Evolutionary conservation across 2,329 filamentous ascomycete species (phyloP).

Genomic region (Scolecobasidium constrictum): DNA sequence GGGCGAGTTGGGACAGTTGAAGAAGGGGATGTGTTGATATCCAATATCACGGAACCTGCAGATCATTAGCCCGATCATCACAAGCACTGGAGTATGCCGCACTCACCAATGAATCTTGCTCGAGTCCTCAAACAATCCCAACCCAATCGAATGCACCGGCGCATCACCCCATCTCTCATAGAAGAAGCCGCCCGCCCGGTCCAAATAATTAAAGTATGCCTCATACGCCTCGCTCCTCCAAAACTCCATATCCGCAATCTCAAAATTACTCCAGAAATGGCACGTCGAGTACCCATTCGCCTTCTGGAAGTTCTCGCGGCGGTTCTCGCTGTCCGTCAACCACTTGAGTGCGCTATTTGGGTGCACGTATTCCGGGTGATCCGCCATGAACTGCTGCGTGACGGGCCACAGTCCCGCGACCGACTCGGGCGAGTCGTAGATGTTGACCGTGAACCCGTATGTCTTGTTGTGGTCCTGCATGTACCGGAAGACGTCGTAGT

Average conservation of each 20-base stretch:
- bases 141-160: slow-evolving; percentile 86
- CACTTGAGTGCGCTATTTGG: slow-evolving; percentile 79
- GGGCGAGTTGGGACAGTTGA: slow-evolving; percentile 94
- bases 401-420: slow-evolving; percentile 92
- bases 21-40: slow-evolving; percentile 96
- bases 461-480: slow-evolving; percentile 99
- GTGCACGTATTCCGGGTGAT: slow-evolving; percentile 71
- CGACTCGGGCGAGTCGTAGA: slow-evolving; percentile 83
- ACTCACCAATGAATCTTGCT: slow-evolving; percentile 85
- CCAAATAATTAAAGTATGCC: slow-evolving; percentile 92
- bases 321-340: slow-evolving; percentile 66
- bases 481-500: slow-evolving; percentile 97
- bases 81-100: background rate
- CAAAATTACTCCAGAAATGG: slow-evolving; percentile 99
- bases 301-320: slow-evolving; percentile 67
- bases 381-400: slow-evolving; percentile 77
- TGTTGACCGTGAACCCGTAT: slow-evolving; percentile 95
- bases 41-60: slow-evolving; percentile 96
- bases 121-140: slow-evolving; percentile 85
- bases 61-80: background rate
- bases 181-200: slow-evolving; percentile 91
- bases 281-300: slow-evolving; percentile 95
- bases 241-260: slow-evolving; percentile 87
- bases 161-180: slow-evolving; percentile 98
- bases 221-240: slow-evolving; percentile 86